These are phyloP conservation scores for Lepidium africanum DNA, from an alignment of 345 rosid genomes.

Conservation along the genomic window DNA sequence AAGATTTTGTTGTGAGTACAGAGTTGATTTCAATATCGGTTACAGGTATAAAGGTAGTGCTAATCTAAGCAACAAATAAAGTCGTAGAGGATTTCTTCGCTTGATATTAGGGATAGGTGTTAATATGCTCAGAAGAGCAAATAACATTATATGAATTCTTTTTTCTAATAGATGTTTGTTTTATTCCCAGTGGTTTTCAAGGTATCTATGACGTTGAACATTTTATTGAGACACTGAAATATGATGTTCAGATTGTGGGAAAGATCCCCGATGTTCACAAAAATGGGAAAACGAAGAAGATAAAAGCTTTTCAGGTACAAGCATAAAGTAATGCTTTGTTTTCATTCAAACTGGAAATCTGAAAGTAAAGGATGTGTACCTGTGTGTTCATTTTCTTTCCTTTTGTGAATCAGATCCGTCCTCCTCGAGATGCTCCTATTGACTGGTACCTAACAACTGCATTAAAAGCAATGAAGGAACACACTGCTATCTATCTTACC, in stretches of 20 bases:
- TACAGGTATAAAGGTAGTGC: background rate
- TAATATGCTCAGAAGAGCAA: background rate
- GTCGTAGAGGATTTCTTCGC: background rate
- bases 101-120: background rate
- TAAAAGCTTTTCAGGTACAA: conserved; percentile 80
- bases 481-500: conserved; percentile 89
- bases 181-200: conserved; percentile 67
- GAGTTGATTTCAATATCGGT: background rate
- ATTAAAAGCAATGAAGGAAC: conserved; percentile 80
- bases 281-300: conserved; percentile 86
- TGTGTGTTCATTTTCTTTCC: background rate
- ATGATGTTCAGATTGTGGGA: conserved; percentile 82
- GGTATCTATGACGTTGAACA: conserved; percentile 95
- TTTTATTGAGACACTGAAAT: conserved; percentile 73
- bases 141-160: background rate
- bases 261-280: conserved; percentile 76
- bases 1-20: background rate
- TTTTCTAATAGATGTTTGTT: background rate
- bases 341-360: background rate
- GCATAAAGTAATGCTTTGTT: background rate
- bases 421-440: conserved; percentile 91
- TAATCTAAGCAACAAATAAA: background rate
- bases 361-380: background rate
- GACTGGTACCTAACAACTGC: conserved; percentile 86
- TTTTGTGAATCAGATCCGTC: conserved; percentile 50